These are phyloP conservation scores for Suhomyces xylopsoci DNA, from an alignment of 805 yeast species.

Conservation along the genomic window DNA sequence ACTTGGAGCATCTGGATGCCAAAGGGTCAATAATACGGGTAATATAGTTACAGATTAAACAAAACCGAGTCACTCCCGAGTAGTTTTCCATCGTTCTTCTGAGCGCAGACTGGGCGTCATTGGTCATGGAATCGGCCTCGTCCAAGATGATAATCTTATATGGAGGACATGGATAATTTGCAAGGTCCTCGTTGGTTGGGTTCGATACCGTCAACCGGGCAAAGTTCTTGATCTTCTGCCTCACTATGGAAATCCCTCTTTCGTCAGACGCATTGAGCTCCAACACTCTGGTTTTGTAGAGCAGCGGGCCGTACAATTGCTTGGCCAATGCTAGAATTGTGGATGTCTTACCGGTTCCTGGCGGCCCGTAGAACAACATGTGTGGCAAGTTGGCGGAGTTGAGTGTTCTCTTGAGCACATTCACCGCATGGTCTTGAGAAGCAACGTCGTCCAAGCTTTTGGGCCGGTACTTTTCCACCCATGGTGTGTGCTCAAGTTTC, in stretches of 20 bases:
- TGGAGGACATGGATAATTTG: constrained; percentile 91
- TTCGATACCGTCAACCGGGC: constrained; percentile 83
- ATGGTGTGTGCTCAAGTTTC: constrained; percentile 60
- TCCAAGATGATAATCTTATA: constrained; percentile 89
- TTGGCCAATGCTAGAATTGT: constrained; percentile 81
- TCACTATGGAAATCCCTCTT: constrained; percentile 82
- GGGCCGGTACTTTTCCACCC: constrained; percentile 94
- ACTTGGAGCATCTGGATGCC: constrained; percentile 94
- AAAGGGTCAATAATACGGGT: constrained; percentile 95
- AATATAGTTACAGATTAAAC: constrained; percentile 92
- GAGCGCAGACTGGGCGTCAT: constrained; percentile 93
- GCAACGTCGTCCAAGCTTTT: constrained; percentile 80
- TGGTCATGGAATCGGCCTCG: constrained; percentile 97
- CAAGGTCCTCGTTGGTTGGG: constrained; percentile 65
- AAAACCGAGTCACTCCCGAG: constrained; percentile 84
- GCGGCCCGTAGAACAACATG: constrained; percentile 90
- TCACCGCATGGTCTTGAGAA: constrained; percentile 87
- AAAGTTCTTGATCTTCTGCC: constrained; percentile 81
- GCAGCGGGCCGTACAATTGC: constrained; percentile 69
- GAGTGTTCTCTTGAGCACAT: constrained; percentile 74
- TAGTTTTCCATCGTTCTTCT: constrained; percentile 93
- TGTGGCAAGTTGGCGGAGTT: constrained; percentile 84
- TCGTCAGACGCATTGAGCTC: constrained; percentile 91
- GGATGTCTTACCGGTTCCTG: constrained; percentile 91
- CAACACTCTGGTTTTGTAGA: constrained; percentile 67